Evolutionary conservation across 768 basidiomycete genomes (phyloP), one percentile per base, ranked within the genome.

Genomic region (Infundibulicybe gibba): DNA sequence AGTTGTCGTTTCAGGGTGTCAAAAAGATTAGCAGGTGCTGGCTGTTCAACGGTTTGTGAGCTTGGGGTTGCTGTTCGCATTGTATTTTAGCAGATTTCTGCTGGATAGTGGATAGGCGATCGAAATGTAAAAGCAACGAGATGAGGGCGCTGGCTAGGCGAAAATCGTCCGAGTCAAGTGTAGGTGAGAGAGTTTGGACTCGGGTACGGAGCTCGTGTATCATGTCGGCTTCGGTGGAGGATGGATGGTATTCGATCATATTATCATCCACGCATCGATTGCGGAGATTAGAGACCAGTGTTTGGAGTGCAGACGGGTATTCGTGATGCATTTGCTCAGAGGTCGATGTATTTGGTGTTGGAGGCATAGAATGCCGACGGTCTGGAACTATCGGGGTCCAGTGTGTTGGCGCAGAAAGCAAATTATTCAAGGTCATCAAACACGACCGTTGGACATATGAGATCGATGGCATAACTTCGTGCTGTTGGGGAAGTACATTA

Each of bases 381-480:
- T 80, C 73, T 49, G 81, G 78, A 19, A 82, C 66, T 47, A 80
- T 81, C 8, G 80, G 71, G 43, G 66, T 71, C 80, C 76, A 80
- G 48, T 65, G 56, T 2, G 64, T 64, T 13, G 76, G 69, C 11
- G 66, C 69, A 30, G 80, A 79, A 16, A 90, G 76, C 16, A 90
- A 70, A 61, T 80, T 83, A 54, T 82, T 80, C 40, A 92, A 69
- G 2, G 85, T 86, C 70, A 81, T 82, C 19, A 91, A 57, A 60
- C 86, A 90, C 14, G 86, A 87, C 49, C 74, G 76, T 55, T 89
- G 83, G 30, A 91, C 86, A 46, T 77, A 74, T 12, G 75, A 69
- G 52, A 92, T 83, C n/a, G 87, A 90, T 8, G 85, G 79, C 54
- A 84, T 68, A 32, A 89, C 66, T 52, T 86, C 81, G 50, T 71